phyloP scores from a whole-genome alignment of 805 yeast genomes.

The Candida sakaeoensis region DNA sequence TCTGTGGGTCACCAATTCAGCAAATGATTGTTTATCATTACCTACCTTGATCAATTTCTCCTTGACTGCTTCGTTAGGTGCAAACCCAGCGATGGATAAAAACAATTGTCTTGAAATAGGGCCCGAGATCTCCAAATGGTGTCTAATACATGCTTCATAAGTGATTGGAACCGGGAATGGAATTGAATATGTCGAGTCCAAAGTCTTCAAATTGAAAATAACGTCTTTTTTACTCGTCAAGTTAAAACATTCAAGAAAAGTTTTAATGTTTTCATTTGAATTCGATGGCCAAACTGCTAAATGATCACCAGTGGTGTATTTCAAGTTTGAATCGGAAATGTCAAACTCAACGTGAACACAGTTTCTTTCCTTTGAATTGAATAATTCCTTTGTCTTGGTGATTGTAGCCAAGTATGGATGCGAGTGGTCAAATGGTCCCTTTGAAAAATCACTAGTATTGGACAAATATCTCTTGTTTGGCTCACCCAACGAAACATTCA shows the following conservation, averaged over 20 bases:
- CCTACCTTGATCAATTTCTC: constrained; percentile 51
- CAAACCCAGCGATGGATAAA: constrained; percentile 69
- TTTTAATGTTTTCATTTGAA: constrained; percentile 67
- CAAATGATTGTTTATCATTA: constrained; percentile 66
- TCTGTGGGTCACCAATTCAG: constrained; percentile 55
- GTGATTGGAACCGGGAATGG: constrained; percentile 82
- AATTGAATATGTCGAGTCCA: constrained; percentile 63
- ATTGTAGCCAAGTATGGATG: constrained; percentile 84
- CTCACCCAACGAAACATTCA: constrained; percentile 64
- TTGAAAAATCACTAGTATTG: constrained; percentile 31
- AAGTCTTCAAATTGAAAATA: constrained; percentile 61
- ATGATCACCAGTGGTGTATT: constrained; percentile 94
- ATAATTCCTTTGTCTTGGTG: constrained; percentile 60
- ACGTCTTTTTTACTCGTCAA: constrained; percentile 48
- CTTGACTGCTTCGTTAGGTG: constrained; percentile 64
- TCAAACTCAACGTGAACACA: constrained; percentile 93
- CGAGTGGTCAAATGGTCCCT: constrained; percentile 74
- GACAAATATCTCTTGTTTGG: constrained; percentile 52
- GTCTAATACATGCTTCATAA: constrained; percentile 79
- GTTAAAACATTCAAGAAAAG: constrained; percentile 61
- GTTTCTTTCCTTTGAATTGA: constrained; percentile 58
- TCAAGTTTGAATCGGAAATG: constrained; percentile 65
- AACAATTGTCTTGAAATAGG: constrained; percentile 88
- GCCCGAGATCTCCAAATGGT: constrained; percentile 88
- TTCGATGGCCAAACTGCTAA: constrained; percentile 94